Evolutionary conservation across 116 monocot genomes (phyloP).

Genomic region (Cymodocea nodosa): DNA sequence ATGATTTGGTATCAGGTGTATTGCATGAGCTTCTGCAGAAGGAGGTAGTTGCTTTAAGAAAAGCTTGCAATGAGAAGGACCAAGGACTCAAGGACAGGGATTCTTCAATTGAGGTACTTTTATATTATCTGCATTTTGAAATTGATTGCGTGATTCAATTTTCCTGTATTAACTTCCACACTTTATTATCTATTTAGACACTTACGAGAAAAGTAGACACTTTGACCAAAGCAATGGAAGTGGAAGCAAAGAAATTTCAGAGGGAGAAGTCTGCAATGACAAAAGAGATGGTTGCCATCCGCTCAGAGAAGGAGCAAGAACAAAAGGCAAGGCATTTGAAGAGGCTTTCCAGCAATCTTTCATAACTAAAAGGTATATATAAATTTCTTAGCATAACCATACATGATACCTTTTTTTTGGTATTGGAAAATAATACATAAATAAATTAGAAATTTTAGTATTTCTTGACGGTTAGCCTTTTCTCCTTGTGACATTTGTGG

Average conservation of each 20-base stretch:
- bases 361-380: constrained; percentile 8
- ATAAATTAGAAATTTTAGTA: too few species aligned
- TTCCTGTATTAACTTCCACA: background rate
- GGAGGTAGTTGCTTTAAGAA: constrained; percentile 72
- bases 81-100: constrained; percentile 70
- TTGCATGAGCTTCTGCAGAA: constrained; percentile 78
- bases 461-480: too few species aligned
- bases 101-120: constrained; percentile 57
- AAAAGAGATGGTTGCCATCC: constrained; percentile 54
- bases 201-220: constrained; percentile 77
- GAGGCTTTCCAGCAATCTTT: constrained; percentile 5
- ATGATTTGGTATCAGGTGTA: constrained; percentile 54
- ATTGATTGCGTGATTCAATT: background rate
- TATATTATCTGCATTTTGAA: background rate
- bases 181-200: constrained; percentile 27
- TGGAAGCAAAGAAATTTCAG: constrained; percentile 62
- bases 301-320: constrained; percentile 54
- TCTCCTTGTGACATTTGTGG: too few species aligned
- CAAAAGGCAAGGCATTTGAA: constrained; percentile 41
- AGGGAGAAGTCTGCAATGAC: constrained; percentile 54
- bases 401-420: background rate
- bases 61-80: constrained; percentile 69
- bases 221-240: constrained; percentile 70
- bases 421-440: background rate
- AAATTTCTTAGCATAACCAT: background rate